Evolutionary conservation across 495 filamentous ascomycete species (phyloP), one percentile per base, ranked within the genome.

Genomic region (Rhypophila decipiens): DNA sequence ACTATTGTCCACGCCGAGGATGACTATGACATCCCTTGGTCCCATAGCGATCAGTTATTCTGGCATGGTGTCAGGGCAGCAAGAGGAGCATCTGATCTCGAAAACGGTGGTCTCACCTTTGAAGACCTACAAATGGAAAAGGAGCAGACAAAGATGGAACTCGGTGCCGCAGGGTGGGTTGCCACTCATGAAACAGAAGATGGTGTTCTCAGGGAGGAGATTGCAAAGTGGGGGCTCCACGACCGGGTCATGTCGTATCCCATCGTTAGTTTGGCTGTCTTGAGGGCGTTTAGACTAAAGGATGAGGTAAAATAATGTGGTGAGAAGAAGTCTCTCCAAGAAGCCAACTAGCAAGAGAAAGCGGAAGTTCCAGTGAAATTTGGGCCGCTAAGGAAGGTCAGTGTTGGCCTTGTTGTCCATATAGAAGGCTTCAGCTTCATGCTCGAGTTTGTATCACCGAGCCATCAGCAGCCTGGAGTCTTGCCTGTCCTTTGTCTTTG

Each of bases 1-100:
- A 75, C 73, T 10, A 67, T 93, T 10, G 73, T 90, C 5, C 87
- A 90, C 55, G 79, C 87, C 12, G 72, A 74, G 37, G 78, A 90
- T 53, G 87, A 93, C 61, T 69, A 65, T 19, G 85, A 90, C 24
- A 89, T 93, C 50, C 82, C 86, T 0, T 88, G 77, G 69, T 64
- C 49, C 40, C 73, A 74, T 62, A 79, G 63, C 62, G 77, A 85
- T 51, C 57, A 41, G 53, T 60, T 85, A 17, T 75, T 77, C 44
- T 65, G 67, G 29, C 61, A 75, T 11, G 74, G 73, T 24, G 75
- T 74, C 4, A 74, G 69, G 43, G 83, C 81, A 2, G 61, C 63
- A 5, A 58, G 74, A 8, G 37, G 51, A 9, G 71, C 17, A 2
- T 7, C 27, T 31, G 7, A 31, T 7, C 7, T 7, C 13, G 7